These are phyloP conservation scores for Penicillium sp. DNA, from an alignment of 2,329 filamentous ascomycete genomes.

Conservation along the genomic window DNA sequence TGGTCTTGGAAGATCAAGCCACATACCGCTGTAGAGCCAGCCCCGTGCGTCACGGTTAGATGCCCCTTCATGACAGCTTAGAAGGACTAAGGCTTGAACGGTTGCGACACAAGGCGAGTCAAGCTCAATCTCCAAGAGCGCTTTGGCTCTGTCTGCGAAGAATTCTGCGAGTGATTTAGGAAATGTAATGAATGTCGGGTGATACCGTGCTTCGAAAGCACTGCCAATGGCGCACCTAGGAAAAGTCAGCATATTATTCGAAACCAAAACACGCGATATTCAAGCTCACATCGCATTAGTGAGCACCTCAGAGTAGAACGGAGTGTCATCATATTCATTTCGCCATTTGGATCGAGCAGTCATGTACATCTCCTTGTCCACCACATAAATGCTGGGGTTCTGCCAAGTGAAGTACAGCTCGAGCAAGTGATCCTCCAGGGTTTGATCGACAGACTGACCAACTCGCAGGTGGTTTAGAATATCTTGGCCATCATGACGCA, in stretches of 20 bases:
- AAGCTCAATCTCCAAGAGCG: slow-evolving; percentile 48
- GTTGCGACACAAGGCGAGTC: slow-evolving; percentile 50
- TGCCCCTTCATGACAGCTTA: slow-evolving; percentile 47
- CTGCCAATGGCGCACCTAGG: slow-evolving; percentile 43
- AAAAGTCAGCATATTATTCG: slow-evolving; percentile 1
- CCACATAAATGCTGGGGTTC: slow-evolving; percentile 47
- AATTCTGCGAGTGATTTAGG: slow-evolving; percentile 37
- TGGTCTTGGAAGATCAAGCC: background rate
- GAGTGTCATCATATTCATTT: slow-evolving; percentile 39
- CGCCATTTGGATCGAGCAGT: slow-evolving; percentile 36
- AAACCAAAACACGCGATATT: background rate
- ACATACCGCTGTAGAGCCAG: slow-evolving; percentile 48
- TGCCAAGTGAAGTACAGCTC: slow-evolving; percentile 51
- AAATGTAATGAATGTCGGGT: slow-evolving; percentile 44
- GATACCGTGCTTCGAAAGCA: slow-evolving; percentile 45
- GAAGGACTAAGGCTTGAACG: slow-evolving; percentile 47
- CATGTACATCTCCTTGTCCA: slow-evolving; percentile 45
- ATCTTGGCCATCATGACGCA: slow-evolving; percentile 41
- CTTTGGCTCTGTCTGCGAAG: slow-evolving; percentile 45
- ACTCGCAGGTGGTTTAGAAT: slow-evolving; percentile 44
- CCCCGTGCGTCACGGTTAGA: slow-evolving; percentile 46
- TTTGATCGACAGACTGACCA: slow-evolving; percentile 41
- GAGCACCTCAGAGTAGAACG: slow-evolving; percentile 43
- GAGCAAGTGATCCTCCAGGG: slow-evolving; percentile 46
- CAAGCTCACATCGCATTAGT: slow-evolving; percentile 39